These are phyloP conservation scores for Teunomyces cretensis DNA, from an alignment of 805 yeast species.

Conservation along the genomic window DNA sequence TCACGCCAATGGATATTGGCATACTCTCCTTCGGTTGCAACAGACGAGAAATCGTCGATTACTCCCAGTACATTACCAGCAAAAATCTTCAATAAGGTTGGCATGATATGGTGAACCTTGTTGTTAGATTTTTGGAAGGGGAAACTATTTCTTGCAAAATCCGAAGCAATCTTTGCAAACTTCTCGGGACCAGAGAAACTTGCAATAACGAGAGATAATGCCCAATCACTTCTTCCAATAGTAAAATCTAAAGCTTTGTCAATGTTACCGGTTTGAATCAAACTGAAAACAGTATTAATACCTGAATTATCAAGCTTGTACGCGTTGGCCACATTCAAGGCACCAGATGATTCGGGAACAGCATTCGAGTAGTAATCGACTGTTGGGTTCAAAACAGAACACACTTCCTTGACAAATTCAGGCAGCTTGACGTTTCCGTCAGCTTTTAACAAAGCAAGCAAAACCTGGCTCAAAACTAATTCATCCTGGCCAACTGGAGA, in stretches of 20 bases:
- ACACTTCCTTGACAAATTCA: constrained; percentile 31
- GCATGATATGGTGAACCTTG: constrained; percentile 45
- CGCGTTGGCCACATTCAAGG: constrained; percentile 34
- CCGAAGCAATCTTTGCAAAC: constrained; percentile 58
- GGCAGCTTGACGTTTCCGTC: constrained; percentile 31
- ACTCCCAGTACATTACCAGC: constrained; percentile 60
- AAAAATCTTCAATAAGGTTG: constrained; percentile 60
- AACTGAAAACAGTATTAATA: constrained; percentile 28
- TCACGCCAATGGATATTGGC: constrained; percentile 54
- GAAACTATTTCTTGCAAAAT: constrained; percentile 50
- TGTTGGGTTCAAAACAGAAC: constrained; percentile 43
- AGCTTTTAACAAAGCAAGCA: constrained; percentile 21
- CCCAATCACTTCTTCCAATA: constrained; percentile 66
- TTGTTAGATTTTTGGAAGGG: constrained; percentile 40
- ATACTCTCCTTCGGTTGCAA: constrained; percentile 46
- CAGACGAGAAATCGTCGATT: constrained; percentile 46
- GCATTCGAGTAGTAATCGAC: constrained; percentile 34
- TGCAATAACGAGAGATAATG: constrained; percentile 72
- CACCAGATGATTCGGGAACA: constrained; percentile 26
- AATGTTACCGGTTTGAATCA: constrained; percentile 61
- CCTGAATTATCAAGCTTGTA: constrained; percentile 41
- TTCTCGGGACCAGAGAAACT: constrained; percentile 61
- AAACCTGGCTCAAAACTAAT: constrained; percentile 30
- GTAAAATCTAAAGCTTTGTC: constrained; percentile 65
- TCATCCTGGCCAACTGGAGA: constrained; percentile 16